Conservation (phyloP, 1,284 basidiomycete species). For the Agaricales sp. region DNA sequence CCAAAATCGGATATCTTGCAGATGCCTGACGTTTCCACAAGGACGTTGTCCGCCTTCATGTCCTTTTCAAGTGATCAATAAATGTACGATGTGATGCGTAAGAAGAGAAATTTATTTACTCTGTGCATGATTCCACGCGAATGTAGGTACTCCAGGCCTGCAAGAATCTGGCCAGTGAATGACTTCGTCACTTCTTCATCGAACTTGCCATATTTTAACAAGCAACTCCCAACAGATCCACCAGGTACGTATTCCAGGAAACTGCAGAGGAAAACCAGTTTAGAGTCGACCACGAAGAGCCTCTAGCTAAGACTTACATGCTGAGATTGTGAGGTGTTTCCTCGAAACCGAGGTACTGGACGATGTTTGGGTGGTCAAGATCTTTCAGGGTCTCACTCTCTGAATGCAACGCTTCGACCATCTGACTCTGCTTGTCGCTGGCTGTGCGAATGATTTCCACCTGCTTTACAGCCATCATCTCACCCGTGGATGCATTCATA, state of each 20-base stretch:
- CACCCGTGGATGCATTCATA: slow-evolving; percentile 95
- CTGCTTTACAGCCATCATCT: slow-evolving; percentile 99
- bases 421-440: slow-evolving; percentile 80
- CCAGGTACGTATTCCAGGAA: slow-evolving; percentile 99
- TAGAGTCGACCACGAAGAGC: slow-evolving; percentile 5
- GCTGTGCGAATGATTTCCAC: slow-evolving; percentile 90
- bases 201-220: slow-evolving; percentile 89
- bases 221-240: slow-evolving; percentile 89
- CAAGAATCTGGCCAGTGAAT: slow-evolving; percentile 88
- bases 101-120: slow-evolving; percentile 33
- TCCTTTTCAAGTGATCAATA: slow-evolving; percentile 40
- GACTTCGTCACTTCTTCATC: slow-evolving; percentile 89
- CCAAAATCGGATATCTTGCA: slow-evolving; percentile 99
- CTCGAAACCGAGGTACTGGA: slow-evolving; percentile 97
- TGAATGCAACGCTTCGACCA: slow-evolving; percentile 86
- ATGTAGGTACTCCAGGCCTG: slow-evolving; percentile 91
- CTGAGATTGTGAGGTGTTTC: slow-evolving; percentile 85
- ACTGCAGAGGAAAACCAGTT: slow-evolving; percentile 27
- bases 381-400: slow-evolving; percentile 96
- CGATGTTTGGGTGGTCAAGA: slow-evolving; percentile 94
- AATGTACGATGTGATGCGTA: slow-evolving; percentile 3
- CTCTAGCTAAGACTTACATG: slow-evolving; percentile 53
- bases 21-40: slow-evolving; percentile 86
- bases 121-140: slow-evolving; percentile 87
- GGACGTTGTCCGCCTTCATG: slow-evolving; percentile 96